Base-by-base conservation (phyloP, 352 stramenopile genomes). In the Phytophthora ramorum region DNA sequence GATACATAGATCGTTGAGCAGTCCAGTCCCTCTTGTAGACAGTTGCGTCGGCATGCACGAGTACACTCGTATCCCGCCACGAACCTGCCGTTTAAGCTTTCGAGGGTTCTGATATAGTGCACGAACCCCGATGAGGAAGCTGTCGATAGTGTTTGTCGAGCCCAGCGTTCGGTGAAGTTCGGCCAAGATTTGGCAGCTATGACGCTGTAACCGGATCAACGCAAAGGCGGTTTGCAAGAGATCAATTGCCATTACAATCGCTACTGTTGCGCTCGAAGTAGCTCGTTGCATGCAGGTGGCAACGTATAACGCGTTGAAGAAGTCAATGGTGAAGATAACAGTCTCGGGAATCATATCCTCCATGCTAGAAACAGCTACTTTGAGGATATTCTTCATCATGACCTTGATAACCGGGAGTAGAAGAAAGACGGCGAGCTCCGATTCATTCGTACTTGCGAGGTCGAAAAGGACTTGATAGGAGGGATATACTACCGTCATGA, bases 301-400 rank as follows among this genome's bases (percentile, higher is more conserved):
- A 7, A 82, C 17, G 41, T 80, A 86, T 10, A 86, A 41, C 3
- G 69, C 37, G 30, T 81, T 76, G 59, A 82, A 83, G 28, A 83
- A 58, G 16, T 83, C 68, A 19, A 75, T 72, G 0, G 73, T 73
- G 38, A 82, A 80, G 10, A 82, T 70, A n/a, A 79, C 56, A 5
- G 72, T 24, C 55, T 80, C 69, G 0, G 72, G 78, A 2, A 80
- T 54, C 46, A 79, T 52, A 28, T 83, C 73, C 40, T 78, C 50
- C 17, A 85, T 34, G 28, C 76, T 50, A 2, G 50, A 48, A 19
- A 56, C 54, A 7, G 58, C 46, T n/a, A 32, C 10, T 7, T 58
- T 60, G 20, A 77, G 9, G 2, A 76, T 19, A 26, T 66, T 65
- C 34, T 78, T 73, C 12, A 81, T 53, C 7, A 61, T 5, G 4